Evolutionary conservation across 139 green algal species (phyloP).

Genomic region (Chlamydomonas sphaeroides): DNA sequence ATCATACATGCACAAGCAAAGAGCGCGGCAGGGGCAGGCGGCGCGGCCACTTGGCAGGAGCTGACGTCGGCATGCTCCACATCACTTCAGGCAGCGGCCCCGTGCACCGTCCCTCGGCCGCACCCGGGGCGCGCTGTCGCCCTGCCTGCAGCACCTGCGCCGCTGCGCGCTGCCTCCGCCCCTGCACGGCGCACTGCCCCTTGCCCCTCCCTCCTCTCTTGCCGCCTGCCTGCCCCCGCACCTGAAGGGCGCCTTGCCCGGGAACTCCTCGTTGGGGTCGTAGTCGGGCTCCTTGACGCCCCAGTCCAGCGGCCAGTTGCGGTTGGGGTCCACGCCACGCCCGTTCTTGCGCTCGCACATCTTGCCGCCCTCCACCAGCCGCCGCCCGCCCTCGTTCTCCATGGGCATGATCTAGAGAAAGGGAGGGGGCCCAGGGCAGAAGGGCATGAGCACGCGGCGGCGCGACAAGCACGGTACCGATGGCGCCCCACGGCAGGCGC

Average conservation of each 20-base stretch:
- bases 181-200: no score
- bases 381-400: constrained; percentile 91
- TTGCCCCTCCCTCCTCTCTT: not conserved
- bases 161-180: no score
- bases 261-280: constrained; percentile 90
- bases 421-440: not conserved
- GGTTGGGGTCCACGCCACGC: constrained; percentile 95
- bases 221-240: not conserved
- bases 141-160: no score
- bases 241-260: constrained; percentile 82
- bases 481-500: no score
- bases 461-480: no score
- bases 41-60: no score
- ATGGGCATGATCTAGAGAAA: constrained; percentile 89
- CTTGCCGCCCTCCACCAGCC: constrained; percentile 80
- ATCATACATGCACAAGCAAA: not conserved
- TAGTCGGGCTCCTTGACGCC: constrained; percentile 95
- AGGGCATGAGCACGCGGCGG: not conserved
- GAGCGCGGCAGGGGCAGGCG: no score
- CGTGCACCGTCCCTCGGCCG: no score
- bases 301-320: constrained; percentile 97
- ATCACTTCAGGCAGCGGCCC: no score
- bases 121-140: no score
- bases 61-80: no score
- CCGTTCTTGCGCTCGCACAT: constrained; percentile 98